These are phyloP conservation scores for Fusarium sp. DNA, from an alignment of 2,329 filamentous ascomycete genomes.

Conservation along the genomic window DNA sequence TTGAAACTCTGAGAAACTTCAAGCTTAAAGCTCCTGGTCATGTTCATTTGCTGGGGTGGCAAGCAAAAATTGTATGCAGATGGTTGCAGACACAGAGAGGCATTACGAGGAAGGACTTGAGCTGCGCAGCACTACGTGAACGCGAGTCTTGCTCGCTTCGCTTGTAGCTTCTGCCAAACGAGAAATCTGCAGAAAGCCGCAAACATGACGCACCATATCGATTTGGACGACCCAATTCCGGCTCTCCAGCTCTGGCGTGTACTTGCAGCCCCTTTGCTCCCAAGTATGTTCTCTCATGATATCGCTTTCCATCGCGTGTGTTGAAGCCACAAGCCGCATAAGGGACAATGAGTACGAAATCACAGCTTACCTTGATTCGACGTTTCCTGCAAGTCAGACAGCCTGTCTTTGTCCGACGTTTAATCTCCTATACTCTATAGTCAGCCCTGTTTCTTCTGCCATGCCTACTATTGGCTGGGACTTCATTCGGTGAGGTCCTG, in stretches of 20 bases:
- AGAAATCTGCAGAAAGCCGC: conserved; percentile 36
- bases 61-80: conserved; percentile 6
- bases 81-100: conserved; percentile 26
- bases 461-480: background rate
- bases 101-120: conserved; percentile 38
- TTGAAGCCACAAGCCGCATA: conserved; percentile 17
- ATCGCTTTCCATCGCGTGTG: conserved; percentile 24
- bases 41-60: conserved; percentile 3
- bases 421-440: conserved; percentile 64
- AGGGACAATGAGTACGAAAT: conserved; percentile 41
- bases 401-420: conserved; percentile 72
- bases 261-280: conserved; percentile 27
- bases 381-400: conserved; percentile 72
- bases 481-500: background rate
- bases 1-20: conserved; percentile 16
- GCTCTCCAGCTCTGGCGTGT: conserved; percentile 22
- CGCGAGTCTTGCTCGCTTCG: conserved; percentile 39
- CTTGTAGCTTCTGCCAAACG: conserved; percentile 32
- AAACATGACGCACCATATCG: conserved; percentile 39
- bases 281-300: conserved; percentile 23
- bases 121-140: conserved; percentile 42
- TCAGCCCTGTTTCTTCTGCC: conserved; percentile 32
- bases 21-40: conserved; percentile 6
- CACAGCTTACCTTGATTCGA: conserved; percentile 68
- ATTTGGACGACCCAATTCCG: conserved; percentile 23